These are phyloP conservation scores for Ettlia oleoabundans DNA, from an alignment of 139 green algal genomes.

Conservation along the genomic window DNA sequence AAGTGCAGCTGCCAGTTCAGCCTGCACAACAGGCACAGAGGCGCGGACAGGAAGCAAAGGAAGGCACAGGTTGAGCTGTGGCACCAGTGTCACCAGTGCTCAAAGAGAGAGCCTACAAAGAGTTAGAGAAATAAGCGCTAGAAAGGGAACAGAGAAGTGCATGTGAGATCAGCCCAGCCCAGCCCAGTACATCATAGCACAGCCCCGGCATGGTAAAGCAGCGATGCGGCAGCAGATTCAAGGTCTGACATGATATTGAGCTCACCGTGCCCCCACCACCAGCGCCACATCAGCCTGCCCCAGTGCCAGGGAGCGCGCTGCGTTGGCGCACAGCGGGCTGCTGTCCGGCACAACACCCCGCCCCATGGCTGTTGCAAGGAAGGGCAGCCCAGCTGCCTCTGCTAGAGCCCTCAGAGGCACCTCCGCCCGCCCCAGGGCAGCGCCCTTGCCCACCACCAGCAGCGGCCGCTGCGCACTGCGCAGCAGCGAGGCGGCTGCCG, in stretches of 20 bases:
- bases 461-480: slow-evolving; percentile 60
- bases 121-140: too few relatives aligned
- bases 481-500: slow-evolving; percentile 47
- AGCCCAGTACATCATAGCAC: background rate
- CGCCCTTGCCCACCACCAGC: slow-evolving; percentile 79
- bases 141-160: too few relatives aligned
- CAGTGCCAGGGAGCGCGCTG: slow-evolving; percentile 72
- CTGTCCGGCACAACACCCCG: slow-evolving; percentile 78
- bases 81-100: too few relatives aligned
- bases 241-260: background rate
- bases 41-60: too few relatives aligned
- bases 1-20: slow-evolving; percentile 91
- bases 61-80: background rate
- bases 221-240: background rate
- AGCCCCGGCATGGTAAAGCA: background rate
- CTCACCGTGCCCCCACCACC: slow-evolving; percentile 68
- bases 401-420: slow-evolving; percentile 54
- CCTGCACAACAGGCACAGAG: slow-evolving; percentile 28
- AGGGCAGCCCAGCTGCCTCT: slow-evolving; percentile 62
- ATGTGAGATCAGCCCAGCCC: too few relatives aligned
- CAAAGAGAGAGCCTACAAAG: too few relatives aligned
- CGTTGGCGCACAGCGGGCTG: slow-evolving; percentile 60
- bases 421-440: slow-evolving; percentile 59
- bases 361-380: slow-evolving; percentile 80
- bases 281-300: slow-evolving; percentile 72